Evolutionary conservation across 1,284 basidiomycete genomes (phyloP).

Genomic region (Ganoderma sinense): DNA sequence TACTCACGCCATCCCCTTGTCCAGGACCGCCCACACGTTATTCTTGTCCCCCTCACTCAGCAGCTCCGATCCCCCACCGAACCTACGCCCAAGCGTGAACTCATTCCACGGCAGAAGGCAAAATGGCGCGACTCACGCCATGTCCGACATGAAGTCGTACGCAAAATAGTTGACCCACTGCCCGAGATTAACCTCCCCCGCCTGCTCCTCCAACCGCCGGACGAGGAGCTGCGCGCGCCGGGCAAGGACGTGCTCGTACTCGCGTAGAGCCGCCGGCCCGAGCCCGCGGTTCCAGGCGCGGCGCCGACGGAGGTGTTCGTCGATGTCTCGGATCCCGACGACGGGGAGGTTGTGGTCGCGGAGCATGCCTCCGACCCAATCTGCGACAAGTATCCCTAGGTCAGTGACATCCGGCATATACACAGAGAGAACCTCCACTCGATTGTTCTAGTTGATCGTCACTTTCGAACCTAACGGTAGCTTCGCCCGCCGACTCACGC

Average conservation of each 20-base stretch:
- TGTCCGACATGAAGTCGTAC: constrained; percentile 39
- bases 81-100: constrained; percentile 16
- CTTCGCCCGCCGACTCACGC: no score
- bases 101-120: not conserved
- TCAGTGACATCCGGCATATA: no score
- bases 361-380: constrained; percentile 17
- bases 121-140: constrained; percentile 30
- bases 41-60: constrained; percentile 27
- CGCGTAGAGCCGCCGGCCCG: constrained; percentile 55
- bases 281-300: constrained; percentile 63
- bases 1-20: constrained; percentile 25
- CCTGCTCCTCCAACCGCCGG: constrained; percentile 44
- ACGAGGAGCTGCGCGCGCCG: constrained; percentile 49
- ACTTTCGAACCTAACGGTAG: no score
- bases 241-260: constrained; percentile 52
- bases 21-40: constrained; percentile 22
- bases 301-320: constrained; percentile 54
- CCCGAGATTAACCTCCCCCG: constrained; percentile 48
- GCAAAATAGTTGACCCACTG: constrained; percentile 59
- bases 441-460: no score
- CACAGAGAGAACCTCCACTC: no score
- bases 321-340: constrained; percentile 43
- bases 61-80: constrained; percentile 35
- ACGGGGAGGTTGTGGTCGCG: constrained; percentile 22
- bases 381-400: not conserved